Evolutionary conservation across 2,329 filamentous ascomycete species (phyloP).

Genomic region (Aspergillus udagawae): DNA sequence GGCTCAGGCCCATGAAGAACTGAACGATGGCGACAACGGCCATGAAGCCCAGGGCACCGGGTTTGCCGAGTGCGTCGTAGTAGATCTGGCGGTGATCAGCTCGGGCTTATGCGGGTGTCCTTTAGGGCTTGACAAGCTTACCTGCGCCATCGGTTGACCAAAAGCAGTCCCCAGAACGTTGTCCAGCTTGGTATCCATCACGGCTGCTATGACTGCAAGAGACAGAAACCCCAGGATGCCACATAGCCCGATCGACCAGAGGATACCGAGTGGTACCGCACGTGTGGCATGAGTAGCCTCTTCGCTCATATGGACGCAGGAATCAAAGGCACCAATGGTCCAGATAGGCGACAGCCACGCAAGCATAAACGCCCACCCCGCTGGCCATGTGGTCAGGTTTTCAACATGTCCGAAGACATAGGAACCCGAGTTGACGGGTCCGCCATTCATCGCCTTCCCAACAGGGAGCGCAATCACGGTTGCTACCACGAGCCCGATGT

Average conservation of each 20-base stretch:
- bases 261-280: constrained; percentile 56
- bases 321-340: constrained; percentile 53
- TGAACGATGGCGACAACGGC: constrained; percentile 56
- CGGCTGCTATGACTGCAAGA: constrained; percentile 54
- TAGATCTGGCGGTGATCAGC: constrained; percentile 46
- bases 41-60: constrained; percentile 57
- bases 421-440: constrained; percentile 30
- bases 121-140: constrained; percentile 8
- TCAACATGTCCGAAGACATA: constrained; percentile 56
- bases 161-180: constrained; percentile 48
- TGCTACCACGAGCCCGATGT: constrained; percentile 51
- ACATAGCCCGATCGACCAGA: constrained; percentile 48
- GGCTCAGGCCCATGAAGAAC: constrained; percentile 58
- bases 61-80: constrained; percentile 58
- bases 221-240: constrained; percentile 56
- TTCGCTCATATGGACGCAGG: constrained; percentile 57
- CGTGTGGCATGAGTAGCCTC: constrained; percentile 58
- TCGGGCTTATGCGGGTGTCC: neutral
- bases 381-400: constrained; percentile 57
- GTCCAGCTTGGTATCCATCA: constrained; percentile 52
- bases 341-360: constrained; percentile 60
- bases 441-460: constrained; percentile 34
- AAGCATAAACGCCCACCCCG: constrained; percentile 57
- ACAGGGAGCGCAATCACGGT: constrained; percentile 55
- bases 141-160: constrained; percentile 56